Evolutionary conservation across 2,329 filamentous ascomycete species (phyloP).

Genomic region (Alternaria atra): DNA sequence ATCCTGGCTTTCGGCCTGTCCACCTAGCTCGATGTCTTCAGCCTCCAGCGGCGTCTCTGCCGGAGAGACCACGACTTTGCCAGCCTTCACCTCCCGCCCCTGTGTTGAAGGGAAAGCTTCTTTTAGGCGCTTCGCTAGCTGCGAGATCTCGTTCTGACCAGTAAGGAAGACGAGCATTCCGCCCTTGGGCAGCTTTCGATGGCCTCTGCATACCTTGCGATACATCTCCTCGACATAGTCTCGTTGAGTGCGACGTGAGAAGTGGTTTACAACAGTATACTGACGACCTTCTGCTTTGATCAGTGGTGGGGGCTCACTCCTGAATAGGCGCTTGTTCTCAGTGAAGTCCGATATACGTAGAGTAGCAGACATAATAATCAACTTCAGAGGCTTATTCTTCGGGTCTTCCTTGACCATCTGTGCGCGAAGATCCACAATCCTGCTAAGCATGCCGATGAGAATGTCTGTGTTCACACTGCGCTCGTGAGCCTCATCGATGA

Average conservation of each 20-base stretch:
- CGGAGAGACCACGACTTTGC: conserved; percentile 77
- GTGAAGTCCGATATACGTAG: conserved; percentile 90
- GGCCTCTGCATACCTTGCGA: conserved; percentile 84
- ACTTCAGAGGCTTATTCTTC: conserved; percentile 77
- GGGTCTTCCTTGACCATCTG: conserved; percentile 77
- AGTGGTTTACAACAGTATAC: conserved; percentile 89
- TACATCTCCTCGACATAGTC: conserved; percentile 94
- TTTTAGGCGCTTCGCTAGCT: conserved; percentile 81
- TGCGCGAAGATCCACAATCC: conserved; percentile 84
- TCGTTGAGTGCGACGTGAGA: conserved; percentile 79
- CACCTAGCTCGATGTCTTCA: conserved; percentile 85
- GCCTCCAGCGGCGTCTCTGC: conserved; percentile 81
- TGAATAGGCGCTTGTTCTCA: conserved; percentile 82
- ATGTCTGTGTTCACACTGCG: conserved; percentile 98
- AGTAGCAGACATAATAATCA: conserved; percentile 98
- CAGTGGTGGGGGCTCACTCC: conserved; percentile 76
- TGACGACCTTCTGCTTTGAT: conserved; percentile 92
- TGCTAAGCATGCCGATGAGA: conserved; percentile 94
- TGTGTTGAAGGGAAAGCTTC: conserved; percentile 67
- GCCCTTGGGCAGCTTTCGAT: conserved; percentile 87
- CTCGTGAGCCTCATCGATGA: conserved; percentile 97
- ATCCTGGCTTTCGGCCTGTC: conserved; percentile 46
- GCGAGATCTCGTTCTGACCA: conserved; percentile 88
- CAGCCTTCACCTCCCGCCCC: conserved; percentile 60
- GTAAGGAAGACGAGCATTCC: conserved; percentile 95